phyloP scores from a whole-genome alignment of 352 stramenopile genomes.

The Pythium graminicola region DNA sequence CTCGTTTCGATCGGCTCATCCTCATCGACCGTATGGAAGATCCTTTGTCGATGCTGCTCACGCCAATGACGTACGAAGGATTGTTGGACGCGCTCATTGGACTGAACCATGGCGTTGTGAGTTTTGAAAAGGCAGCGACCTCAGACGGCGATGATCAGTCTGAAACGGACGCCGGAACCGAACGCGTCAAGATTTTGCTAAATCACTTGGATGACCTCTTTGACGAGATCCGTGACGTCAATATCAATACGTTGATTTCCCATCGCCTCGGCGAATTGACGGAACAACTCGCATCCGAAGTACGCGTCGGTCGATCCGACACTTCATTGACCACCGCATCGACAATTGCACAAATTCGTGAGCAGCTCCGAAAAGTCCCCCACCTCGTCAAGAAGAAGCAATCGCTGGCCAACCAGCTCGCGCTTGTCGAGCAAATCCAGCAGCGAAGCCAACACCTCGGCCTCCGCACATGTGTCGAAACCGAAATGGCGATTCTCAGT shows the following conservation, averaged over 20 bases:
- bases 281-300: slow-evolving; percentile 44
- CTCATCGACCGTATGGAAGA: slow-evolving; percentile 76
- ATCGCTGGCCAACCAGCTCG: slow-evolving; percentile 55
- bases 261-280: slow-evolving; percentile 42
- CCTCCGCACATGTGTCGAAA: slow-evolving; percentile 62
- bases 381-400: slow-evolving; percentile 70
- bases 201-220: slow-evolving; percentile 70
- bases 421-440: slow-evolving; percentile 57
- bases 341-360: slow-evolving; percentile 6
- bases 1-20: slow-evolving; percentile 47
- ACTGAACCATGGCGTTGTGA: slow-evolving; percentile 67
- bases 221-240: slow-evolving; percentile 63
- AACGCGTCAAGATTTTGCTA: slow-evolving; percentile 48
- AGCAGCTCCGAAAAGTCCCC: slow-evolving; percentile 46
- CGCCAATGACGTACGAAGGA: slow-evolving; percentile 81
- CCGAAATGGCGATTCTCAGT: slow-evolving; percentile 77
- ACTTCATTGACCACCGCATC: neutral
- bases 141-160: slow-evolving; percentile 10
- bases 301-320: slow-evolving; percentile 24
- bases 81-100: slow-evolving; percentile 65
- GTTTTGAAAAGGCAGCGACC: slow-evolving; percentile 33
- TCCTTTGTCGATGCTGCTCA: slow-evolving; percentile 73
- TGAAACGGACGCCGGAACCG: slow-evolving; percentile 1
- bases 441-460: slow-evolving; percentile 48
- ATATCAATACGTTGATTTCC: slow-evolving; percentile 70